Conservation (phyloP, 139 green algal genomes). For the Chlorella ohadii region DNA sequence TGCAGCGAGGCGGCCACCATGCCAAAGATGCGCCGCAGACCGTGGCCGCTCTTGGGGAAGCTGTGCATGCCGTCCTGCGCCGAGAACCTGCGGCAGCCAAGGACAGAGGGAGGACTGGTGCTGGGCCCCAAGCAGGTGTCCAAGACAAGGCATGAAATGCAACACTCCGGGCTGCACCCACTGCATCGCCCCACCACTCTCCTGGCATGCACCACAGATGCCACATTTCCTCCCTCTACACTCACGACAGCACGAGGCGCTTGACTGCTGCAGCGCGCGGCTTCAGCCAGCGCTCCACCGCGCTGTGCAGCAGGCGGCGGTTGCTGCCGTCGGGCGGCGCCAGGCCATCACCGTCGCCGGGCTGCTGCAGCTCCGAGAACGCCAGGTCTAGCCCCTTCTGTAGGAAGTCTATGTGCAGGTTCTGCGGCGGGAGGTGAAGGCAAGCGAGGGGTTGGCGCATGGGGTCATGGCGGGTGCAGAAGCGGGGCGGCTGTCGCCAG, state of each 20-base stretch:
- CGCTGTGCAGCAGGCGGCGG: constrained; percentile 23
- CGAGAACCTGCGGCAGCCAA: constrained; percentile 19
- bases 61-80: constrained; percentile 4
- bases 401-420: constrained; percentile 25
- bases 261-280: constrained; percentile 21
- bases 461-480: not conserved
- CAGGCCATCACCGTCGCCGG: not conserved
- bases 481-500: not conserved
- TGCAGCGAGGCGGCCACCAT: constrained; percentile 8
- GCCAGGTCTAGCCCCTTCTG: not conserved
- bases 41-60: constrained; percentile 14
- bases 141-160: no score
- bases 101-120: not conserved
- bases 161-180: not conserved
- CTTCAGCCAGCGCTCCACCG: constrained; percentile 25
- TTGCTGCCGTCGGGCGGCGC: not conserved
- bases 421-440: no score
- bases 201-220: not conserved
- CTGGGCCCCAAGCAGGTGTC: no score
- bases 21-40: constrained; percentile 7
- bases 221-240: not conserved
- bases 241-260: constrained; percentile 29
- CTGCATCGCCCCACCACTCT: not conserved
- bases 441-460: no score
- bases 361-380: not conserved